Evolutionary conservation across 179 eudicot genomes (phyloP), one percentile per base, ranked within the genome.

Genomic region (Beta corolliflora): DNA sequence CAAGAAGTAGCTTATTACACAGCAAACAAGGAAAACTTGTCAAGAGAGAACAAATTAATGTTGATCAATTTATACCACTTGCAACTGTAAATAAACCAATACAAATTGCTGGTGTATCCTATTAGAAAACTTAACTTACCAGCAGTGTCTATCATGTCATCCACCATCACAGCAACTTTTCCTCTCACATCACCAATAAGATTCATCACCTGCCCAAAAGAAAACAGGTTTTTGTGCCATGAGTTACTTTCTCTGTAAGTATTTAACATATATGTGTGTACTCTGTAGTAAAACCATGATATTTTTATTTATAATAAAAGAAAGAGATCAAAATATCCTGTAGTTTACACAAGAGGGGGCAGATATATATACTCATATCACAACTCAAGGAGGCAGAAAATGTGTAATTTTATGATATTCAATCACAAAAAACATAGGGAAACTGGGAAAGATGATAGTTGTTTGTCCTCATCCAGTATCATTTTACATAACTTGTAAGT

Each of bases 61-160:
- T 14, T 5, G 23, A 23, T 13, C 41, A 65, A 61, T 9, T 2
- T 7, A 71, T 2, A 50, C 19, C 41, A 65, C 14, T 71, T 9
- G 58, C 15, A 48, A 10, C 25, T 5, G 19, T 1, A 7, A 13
- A 25, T 10, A 16, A 75, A 53, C 11, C 6, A 41, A 7, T 36
- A 56, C 16, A 12, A 5, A 10, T 63, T 16, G 56, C 58, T 66
- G 67, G 25, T 45, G 3, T 8, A 63, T 52, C 19, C 9, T 36
- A 52, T 36, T 11, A 21, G 68, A 73, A 8, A 55, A 60, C 58
- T 45, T 25, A 53, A 84, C 90, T 81, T 82, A 91, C 99, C 99
- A 77, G 99, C 99, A 77, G 99, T 96, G 86, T 96, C 99, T 81
- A 96, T 96, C 99, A 96, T 96, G 87, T 96, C 99, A 90, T 96